Percentiles rank a stretch among this genome's conserved stretches.
Conservation (phyloP, 2,329 filamentous ascomycete genomes). For the Pseudogymnoascus verrucosus region DNA sequence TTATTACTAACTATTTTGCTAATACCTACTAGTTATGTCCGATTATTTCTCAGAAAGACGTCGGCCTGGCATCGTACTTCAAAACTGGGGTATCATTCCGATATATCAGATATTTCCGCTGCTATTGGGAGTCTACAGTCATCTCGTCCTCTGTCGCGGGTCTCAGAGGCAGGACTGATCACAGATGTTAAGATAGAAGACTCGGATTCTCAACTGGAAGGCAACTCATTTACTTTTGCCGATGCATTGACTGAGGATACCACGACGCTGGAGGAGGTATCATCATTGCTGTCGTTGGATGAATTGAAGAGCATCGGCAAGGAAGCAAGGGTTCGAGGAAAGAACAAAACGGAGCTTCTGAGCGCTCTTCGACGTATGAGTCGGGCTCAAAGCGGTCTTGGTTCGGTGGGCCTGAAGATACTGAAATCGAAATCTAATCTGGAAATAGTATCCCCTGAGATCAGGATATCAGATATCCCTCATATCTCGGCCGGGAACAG, state of each 20-base stretch:
- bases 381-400: conserved; percentile 66
- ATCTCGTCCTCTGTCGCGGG: conserved; percentile 44
- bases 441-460: neutral
- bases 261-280: conserved; percentile 72
- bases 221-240: conserved; percentile 63
- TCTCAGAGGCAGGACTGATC: conserved; percentile 16
- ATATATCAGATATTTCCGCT: conserved; percentile 65
- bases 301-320: conserved; percentile 80
- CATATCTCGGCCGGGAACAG: neutral
- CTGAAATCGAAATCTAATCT: conserved; percentile 28
- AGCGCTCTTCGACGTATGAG: conserved; percentile 66
- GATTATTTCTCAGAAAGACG: conserved; percentile 86
- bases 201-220: conserved; percentile 27
- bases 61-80: conserved; percentile 82
- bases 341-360: conserved; percentile 76
- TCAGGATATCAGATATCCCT: neutral
- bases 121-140: conserved; percentile 60
- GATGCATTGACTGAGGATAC: conserved; percentile 69
- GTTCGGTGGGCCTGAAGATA: conserved; percentile 58
- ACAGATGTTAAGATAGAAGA: conserved; percentile 13
- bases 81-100: conserved; percentile 69
- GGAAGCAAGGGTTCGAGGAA: conserved; percentile 78
- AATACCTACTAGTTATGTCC: conserved; percentile 60
- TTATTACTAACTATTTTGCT: conserved; percentile 8
- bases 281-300: conserved; percentile 71